A percentile compares a stretch with the other conserved stretches of the same genome.
Conservation (phyloP, 2,329 filamentous ascomycete species). For the Alternaria ethzedia region DNA sequence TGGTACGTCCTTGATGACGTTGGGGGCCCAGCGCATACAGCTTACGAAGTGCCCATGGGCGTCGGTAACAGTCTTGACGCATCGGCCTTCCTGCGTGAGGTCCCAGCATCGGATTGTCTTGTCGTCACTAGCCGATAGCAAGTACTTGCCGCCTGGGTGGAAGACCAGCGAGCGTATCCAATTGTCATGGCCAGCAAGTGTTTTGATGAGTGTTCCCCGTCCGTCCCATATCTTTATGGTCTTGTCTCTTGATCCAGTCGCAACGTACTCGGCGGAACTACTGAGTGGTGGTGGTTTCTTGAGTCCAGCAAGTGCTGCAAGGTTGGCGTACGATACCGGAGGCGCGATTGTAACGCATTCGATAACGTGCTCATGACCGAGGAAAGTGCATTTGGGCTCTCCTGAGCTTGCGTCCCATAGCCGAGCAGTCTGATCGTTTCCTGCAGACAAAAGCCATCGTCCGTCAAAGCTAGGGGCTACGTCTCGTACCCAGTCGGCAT, state of each 20-base stretch:
- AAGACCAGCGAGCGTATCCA: conserved; percentile 89
- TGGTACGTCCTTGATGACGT: conserved; percentile 66
- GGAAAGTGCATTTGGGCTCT: conserved; percentile 78
- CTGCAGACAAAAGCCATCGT: conserved; percentile 79
- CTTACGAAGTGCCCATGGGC: conserved; percentile 85
- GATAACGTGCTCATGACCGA: conserved; percentile 85
- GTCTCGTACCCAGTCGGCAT: conserved; percentile 90
- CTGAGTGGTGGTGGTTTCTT: conserved; percentile 79
- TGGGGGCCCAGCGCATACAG: conserved; percentile 86
- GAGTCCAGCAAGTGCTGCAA: conserved; percentile 78
- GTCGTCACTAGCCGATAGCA: conserved; percentile 86
- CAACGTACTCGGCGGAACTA: conserved; percentile 84
- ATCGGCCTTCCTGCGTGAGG: conserved; percentile 85
- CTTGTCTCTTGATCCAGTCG: conserved; percentile 89
- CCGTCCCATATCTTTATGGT: conserved; percentile 89
- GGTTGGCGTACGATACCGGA: conserved; percentile 74
- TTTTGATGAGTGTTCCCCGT: conserved; percentile 83
- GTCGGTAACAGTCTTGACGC: conserved; percentile 80
- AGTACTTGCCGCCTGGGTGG: conserved; percentile 89
- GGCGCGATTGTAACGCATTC: conserved; percentile 90
- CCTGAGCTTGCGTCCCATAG: conserved; percentile 82
- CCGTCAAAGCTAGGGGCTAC: conserved; percentile 84
- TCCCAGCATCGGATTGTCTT: conserved; percentile 96
- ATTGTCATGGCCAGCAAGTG: conserved; percentile 87
- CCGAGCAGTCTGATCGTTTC: conserved; percentile 80